These are phyloP conservation scores for Verbena officinalis DNA, from an alignment of 257 asterid genomes.

Conservation along the genomic window DNA sequence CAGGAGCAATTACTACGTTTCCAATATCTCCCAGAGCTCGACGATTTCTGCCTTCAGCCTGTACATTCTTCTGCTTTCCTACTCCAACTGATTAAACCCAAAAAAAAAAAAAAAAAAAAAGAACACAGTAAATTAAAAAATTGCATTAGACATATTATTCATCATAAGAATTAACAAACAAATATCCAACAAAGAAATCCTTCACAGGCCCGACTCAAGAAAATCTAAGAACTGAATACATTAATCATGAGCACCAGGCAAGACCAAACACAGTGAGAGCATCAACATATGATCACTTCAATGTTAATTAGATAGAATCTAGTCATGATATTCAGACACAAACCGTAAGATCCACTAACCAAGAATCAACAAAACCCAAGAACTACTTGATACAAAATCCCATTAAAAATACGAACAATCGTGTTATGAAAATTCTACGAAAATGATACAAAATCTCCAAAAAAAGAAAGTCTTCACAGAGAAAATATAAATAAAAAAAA, in stretches of 20 bases:
- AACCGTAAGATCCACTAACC: neutral
- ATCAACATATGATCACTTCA: neutral
- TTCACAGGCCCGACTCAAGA: neutral
- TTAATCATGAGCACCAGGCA: neutral
- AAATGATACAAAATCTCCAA: neutral
- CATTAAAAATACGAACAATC: no score
- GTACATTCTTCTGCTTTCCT: constrained; percentile 53
- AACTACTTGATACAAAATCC: no score
- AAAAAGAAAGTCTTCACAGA: neutral
- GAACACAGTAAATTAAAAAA: neutral
- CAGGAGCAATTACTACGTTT: constrained; percentile 49
- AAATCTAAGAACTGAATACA: no score
- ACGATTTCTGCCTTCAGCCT: constrained; percentile 53
- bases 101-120: neutral
- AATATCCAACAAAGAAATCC: neutral
- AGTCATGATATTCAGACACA: no score
- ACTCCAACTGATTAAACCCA: constrained; percentile 40
- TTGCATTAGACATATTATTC: neutral
- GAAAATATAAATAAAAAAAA: neutral
- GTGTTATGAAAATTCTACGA: neutral
- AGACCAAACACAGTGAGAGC: neutral
- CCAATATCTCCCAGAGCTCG: constrained; percentile 79
- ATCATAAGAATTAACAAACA: neutral
- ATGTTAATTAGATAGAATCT: no score
- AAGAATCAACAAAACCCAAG: neutral